A percentile compares a stretch with the other conserved stretches of the same genome.
These are phyloP conservation scores for Hyaloscypha bicolor DNA, from an alignment of 495 filamentous ascomycete species.

Conservation along the genomic window DNA sequence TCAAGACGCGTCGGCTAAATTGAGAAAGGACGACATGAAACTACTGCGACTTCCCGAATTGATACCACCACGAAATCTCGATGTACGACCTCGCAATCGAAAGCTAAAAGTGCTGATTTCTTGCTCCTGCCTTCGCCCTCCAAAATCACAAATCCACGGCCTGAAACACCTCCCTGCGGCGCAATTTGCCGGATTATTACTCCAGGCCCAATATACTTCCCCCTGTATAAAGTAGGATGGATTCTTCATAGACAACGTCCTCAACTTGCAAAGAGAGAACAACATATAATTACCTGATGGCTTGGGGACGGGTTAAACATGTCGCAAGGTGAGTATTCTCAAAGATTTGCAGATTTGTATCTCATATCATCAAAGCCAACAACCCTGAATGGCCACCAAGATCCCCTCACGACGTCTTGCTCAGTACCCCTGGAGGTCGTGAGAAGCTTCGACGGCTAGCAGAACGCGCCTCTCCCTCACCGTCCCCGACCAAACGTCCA, in stretches of 20 bases:
- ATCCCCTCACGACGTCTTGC: slow-evolving; percentile 81
- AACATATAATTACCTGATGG: slow-evolving; percentile 24
- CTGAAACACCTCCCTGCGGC: neutral
- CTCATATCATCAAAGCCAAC: slow-evolving; percentile 35
- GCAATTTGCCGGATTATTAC: neutral
- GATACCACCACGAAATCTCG: neutral
- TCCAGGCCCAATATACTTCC: neutral
- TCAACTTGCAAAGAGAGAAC: slow-evolving; percentile 1
- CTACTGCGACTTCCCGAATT: neutral
- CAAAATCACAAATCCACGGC: neutral
- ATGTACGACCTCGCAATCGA: neutral
- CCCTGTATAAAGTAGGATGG: slow-evolving; percentile 25
- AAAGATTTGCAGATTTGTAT: neutral
- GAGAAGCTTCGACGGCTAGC: slow-evolving; percentile 66
- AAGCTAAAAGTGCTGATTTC: neutral
- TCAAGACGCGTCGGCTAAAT: slow-evolving; percentile 12
- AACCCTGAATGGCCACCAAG: slow-evolving; percentile 77
- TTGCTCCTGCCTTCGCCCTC: neutral
- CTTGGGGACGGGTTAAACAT: slow-evolving; percentile 14
- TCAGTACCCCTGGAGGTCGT: slow-evolving; percentile 80
- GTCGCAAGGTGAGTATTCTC: slow-evolving; percentile 26
- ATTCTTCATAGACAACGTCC: slow-evolving; percentile 20
- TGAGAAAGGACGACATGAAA: neutral
- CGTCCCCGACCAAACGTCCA: slow-evolving; percentile 59
- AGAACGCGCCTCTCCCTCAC: slow-evolving; percentile 62